Evolutionary conservation across 2,329 filamentous ascomycete species (phyloP).

Genomic region (Emergomyces orientalis): DNA sequence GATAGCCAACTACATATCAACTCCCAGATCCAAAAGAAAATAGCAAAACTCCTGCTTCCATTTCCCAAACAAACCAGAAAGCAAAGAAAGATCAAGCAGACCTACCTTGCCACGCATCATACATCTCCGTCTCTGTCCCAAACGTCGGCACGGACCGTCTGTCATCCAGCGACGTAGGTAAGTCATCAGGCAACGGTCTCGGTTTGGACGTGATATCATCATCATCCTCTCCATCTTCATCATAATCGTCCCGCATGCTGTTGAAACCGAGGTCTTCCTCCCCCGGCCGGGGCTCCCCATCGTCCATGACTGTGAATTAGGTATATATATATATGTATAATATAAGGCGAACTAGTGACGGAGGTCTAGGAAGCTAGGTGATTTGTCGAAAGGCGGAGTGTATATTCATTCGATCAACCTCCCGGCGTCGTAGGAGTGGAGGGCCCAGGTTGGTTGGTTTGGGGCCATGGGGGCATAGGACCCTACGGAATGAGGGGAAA

Average conservation of each 20-base stretch:
- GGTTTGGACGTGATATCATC: constrained; percentile 15
- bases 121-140: constrained; percentile 85
- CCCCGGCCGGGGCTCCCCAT: constrained; percentile 25
- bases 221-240: constrained; percentile 1
- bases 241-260: neutral
- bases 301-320: constrained; percentile 27
- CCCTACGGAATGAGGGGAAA: neutral
- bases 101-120: constrained; percentile 95
- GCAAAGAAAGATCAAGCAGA: constrained; percentile 15
- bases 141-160: constrained; percentile 59
- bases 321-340: neutral
- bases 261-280: constrained; percentile 16
- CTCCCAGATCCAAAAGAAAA: neutral
- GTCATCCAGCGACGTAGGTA: constrained; percentile 88
- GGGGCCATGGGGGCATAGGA: neutral
- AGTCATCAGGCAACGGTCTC: constrained; percentile 62
- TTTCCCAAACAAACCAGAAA: neutral
- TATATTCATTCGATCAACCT: neutral
- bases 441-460: neutral
- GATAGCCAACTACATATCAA: neutral
- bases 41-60: neutral
- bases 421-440: neutral
- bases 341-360: neutral
- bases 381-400: neutral
- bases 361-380: neutral